Evolutionary conservation across 208 protist species (phyloP), one percentile per base, ranked within the genome.

Genomic region (Leishmania martiniquensis): DNA sequence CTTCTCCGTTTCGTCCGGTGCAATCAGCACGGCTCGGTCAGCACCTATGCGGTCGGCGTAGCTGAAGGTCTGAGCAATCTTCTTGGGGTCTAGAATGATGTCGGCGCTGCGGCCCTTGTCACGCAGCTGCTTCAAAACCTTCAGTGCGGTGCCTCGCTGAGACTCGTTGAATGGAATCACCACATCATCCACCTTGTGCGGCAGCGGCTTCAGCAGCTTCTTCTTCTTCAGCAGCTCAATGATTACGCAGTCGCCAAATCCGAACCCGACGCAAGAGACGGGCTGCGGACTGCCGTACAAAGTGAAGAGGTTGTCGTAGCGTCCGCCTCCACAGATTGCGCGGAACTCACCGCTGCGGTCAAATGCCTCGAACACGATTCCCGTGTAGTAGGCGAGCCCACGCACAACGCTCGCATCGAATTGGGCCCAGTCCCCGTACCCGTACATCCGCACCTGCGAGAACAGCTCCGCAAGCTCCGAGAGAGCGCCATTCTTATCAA

Each of bases 181-280:
- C 67, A 98, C 84, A 74, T 96, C 93, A 51, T 98, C 91, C 68
- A 97, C 91, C 72, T 85, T 76, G 63, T 93, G 87, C 42, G 78
- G 52, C 39, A 94, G 51, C n/a, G 72, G 25, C 7, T 87, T 90
- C 10, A 98, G 76, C 57, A 97, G 76, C 60, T 92, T 89, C 90
- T 98, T 98, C 57, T 98, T 94, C 78, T 93, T 85, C 25, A 99
- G 90, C 34, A 99, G 88, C 80, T 99, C 98, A 49, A 96, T 78
- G 76, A 99, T 98, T 5, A 99, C 98, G 75, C 96, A 98, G 85
- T 99, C 98, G 49, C 98, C 98, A 76, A 99, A 99, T 67, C 98
- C 98, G 76, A 99, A 99, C 55, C 98, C 97, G 70, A 86, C 96
- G 73, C 96, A 97, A 10, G 96, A 91, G 47, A 98, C 88, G n/a